Conservation (phyloP, 2,329 filamentous ascomycete genomes). For the Aureobasidium namibiae region DNA sequence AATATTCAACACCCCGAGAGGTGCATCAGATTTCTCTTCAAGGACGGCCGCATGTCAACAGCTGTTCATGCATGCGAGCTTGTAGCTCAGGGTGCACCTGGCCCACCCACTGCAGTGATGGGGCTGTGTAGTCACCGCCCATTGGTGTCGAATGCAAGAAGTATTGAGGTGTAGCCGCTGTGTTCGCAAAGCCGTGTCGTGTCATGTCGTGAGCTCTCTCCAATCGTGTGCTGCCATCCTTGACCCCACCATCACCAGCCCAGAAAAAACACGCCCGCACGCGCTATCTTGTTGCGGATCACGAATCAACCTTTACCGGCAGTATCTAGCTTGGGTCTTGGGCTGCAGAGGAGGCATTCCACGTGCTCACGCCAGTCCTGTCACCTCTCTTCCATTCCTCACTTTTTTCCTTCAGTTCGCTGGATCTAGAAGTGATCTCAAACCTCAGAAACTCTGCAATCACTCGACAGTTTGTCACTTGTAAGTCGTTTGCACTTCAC, state of each 20-base stretch:
- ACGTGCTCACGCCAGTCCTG: neutral
- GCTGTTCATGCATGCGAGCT: neutral
- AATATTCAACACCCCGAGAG: neutral
- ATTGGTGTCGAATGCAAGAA: neutral
- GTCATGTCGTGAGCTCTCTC: neutral
- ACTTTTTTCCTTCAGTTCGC: neutral
- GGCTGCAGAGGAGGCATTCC: conserved; percentile 9
- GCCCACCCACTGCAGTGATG: neutral
- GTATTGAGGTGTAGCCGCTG: neutral
- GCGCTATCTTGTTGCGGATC: conserved; percentile 1
- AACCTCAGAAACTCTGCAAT: neutral
- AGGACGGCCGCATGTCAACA: neutral
- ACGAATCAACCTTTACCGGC: conserved; percentile 11
- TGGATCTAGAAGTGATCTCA: neutral
- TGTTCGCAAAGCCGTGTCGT: neutral
- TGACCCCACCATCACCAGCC: conserved; percentile 5
- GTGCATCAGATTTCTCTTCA: neutral
- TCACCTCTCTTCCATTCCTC: conserved; percentile 5
- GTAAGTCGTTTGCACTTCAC: conserved; percentile 4
- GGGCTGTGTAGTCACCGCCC: neutral
- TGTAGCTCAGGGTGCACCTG: neutral
- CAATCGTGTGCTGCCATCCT: neutral
- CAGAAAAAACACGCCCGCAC: neutral
- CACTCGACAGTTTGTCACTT: neutral
- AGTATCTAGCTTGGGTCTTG: conserved; percentile 4